Percentiles rank a stretch among this genome's conserved stretches.
These are phyloP conservation scores for Phaseolus coccineus DNA, from an alignment of 331 rosid genomes.

Conservation along the genomic window DNA sequence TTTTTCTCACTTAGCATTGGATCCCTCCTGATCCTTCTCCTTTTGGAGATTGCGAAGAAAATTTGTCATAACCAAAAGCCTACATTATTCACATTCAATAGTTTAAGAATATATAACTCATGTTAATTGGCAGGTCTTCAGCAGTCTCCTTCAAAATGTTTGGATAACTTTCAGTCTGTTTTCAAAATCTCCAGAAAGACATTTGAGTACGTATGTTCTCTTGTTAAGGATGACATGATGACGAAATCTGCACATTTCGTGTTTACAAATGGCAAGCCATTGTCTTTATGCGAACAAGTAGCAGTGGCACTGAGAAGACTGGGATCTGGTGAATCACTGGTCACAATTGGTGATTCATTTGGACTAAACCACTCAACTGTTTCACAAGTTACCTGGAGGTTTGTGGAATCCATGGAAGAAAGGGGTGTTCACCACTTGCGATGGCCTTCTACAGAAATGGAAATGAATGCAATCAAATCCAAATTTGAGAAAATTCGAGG, in stretches of 20 bases:
- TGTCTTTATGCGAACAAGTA: constrained; percentile 71
- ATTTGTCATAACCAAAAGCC: constrained; percentile 2
- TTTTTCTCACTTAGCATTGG: constrained; percentile 4
- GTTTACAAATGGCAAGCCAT: constrained; percentile 62
- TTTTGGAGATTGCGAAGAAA: constrained; percentile 5
- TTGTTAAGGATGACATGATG: constrained; percentile 81
- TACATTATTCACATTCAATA: background rate
- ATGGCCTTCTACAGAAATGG: constrained; percentile 81
- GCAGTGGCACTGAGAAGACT: constrained; percentile 88
- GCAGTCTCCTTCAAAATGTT: constrained; percentile 59
- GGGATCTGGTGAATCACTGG: constrained; percentile 88
- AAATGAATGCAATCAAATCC: constrained; percentile 65
- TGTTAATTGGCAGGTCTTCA: constrained; percentile 65
- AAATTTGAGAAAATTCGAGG: constrained; percentile 78
- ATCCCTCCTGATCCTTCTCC: background rate
- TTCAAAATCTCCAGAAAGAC: constrained; percentile 73
- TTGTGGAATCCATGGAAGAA: constrained; percentile 88
- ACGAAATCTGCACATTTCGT: constrained; percentile 66
- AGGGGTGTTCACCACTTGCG: constrained; percentile 73
- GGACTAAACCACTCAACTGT: constrained; percentile 85
- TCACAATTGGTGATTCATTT: constrained; percentile 66
- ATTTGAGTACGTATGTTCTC: constrained; percentile 86
- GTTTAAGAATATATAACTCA: background rate
- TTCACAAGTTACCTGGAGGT: constrained; percentile 88
- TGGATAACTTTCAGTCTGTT: constrained; percentile 62